Base-by-base conservation (phyloP, 768 basidiomycete species). In the Amanita fuliginea region DNA sequence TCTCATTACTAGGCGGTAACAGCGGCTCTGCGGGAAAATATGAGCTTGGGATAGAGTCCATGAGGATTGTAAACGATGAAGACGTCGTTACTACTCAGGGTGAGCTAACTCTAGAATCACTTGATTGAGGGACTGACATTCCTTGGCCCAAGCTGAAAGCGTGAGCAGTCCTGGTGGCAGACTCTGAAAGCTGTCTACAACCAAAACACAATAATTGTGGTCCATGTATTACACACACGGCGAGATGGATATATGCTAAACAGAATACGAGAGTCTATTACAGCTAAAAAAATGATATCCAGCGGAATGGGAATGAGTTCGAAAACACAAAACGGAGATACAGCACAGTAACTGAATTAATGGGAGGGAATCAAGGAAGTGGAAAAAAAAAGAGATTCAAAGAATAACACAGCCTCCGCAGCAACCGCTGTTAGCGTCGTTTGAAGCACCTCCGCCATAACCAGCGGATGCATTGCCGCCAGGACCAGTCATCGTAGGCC, bases 1-100 rank as follows among this genome's bases (percentile, higher is more conserved):
- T 97, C 32, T 89, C 89, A 1, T 66, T 97, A 13, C 70, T 98
- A 3, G 94, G 92, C 10, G 88, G 89, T 2, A 89, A 87, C 48
- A 81, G 85, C 49, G 77, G 81, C 11, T 69, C 79, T 7, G 71
- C 80, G 36, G 92, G 92, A 2, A 67, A 70, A 22, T 95, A 86
- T 57, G 92, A 94, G 56, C 75, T 95, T 0, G 86, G 85, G 3
- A 73, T 94, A 40, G 86, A 90, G 55, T 80, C 78, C 1, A 86
- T 95, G 51, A 73, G 82, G 47, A 77, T 85, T n/a, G 82, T 89
- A 22, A 88, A 90, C 51, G 78, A 86, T 46, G 83, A 83, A 56
- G 82, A 86, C 57, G 58, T 72, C 3, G 59, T 59, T n/a, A 55
- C 60, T 37, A 60, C 64, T 9, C 42, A 43, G n/a, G 16, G 42